Percentiles rank a stretch among this genome's conserved stretches.
These are phyloP conservation scores for Cornus florida DNA, from an alignment of 148 eudicot species.

Conservation along the genomic window DNA sequence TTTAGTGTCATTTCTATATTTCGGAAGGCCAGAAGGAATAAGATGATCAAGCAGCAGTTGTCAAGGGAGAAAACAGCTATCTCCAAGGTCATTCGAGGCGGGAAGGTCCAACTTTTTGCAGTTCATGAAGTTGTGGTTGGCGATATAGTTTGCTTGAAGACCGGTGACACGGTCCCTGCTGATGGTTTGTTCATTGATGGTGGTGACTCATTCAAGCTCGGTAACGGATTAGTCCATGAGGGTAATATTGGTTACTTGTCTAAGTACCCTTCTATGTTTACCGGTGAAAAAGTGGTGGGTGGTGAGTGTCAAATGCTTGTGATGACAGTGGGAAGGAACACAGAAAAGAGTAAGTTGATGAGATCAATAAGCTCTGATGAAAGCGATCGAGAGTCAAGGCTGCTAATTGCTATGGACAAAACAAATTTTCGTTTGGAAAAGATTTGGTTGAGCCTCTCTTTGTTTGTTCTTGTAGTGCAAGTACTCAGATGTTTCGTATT, in stretches of 20 bases:
- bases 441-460: slow-evolving; percentile 8
- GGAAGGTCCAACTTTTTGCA: neutral
- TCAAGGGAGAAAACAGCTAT: neutral
- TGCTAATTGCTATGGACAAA: slow-evolving; percentile 1
- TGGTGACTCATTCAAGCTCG: neutral
- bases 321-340: slow-evolving; percentile 3
- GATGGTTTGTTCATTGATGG: slow-evolving; percentile 13
- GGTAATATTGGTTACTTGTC: neutral
- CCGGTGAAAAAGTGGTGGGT: slow-evolving; percentile 5
- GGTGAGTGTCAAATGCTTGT: slow-evolving; percentile 10
- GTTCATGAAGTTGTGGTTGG: slow-evolving; percentile 13
- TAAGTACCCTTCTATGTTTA: neutral
- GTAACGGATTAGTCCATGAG: neutral
- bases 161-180: slow-evolving; percentile 4
- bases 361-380: neutral
- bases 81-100: neutral
- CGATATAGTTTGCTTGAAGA: slow-evolving; percentile 1
- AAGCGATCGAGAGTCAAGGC: neutral
- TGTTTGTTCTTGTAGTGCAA: slow-evolving; percentile 7
- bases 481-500: neutral
- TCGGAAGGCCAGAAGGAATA: neutral
- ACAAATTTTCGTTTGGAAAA: slow-evolving; percentile 5
- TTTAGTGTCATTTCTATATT: neutral
- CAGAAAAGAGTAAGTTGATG: slow-evolving; percentile 12
- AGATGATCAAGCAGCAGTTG: neutral